These are phyloP conservation scores for Sporothrix luriei DNA, from an alignment of 2,329 filamentous ascomycete genomes.

Conservation along the genomic window DNA sequence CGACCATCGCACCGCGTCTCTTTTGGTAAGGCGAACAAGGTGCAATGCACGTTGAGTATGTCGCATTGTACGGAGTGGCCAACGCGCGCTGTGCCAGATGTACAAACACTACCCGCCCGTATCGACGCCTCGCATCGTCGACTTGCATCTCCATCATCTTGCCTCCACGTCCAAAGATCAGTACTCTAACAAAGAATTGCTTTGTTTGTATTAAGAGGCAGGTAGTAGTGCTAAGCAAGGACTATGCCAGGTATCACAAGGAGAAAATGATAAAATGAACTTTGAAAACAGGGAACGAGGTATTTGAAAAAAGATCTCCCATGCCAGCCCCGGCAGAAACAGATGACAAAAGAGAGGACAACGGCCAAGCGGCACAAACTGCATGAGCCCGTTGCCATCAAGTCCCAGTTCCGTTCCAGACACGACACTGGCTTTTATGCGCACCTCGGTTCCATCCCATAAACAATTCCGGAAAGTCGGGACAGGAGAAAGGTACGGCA, in stretches of 20 bases:
- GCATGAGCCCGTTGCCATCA: no score
- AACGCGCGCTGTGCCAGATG: no score
- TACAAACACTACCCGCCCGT: background rate
- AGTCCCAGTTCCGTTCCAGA: no score
- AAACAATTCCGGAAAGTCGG: background rate
- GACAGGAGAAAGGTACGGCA: background rate
- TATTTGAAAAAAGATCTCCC: slow-evolving; percentile 21
- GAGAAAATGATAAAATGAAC: background rate
- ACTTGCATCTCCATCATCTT: no score
- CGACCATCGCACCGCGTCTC: no score
- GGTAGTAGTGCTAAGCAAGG: slow-evolving; percentile 2
- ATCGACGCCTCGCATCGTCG: background rate
- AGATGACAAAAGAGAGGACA: no score
- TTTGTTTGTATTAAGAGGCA: slow-evolving; percentile 19
- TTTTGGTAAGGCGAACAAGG: no score
- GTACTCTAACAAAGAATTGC: background rate
- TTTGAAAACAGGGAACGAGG: slow-evolving; percentile 17
- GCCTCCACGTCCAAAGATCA: background rate
- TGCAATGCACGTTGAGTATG: no score
- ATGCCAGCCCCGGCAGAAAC: background rate
- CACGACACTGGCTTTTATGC: background rate
- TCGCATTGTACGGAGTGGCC: no score
- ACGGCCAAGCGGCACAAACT: no score
- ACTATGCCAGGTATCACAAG: slow-evolving; percentile 28
- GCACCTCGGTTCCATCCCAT: slow-evolving; percentile 1